Percentiles rank a stretch among this genome's conserved stretches.
phyloP scores from a whole-genome alignment of 768 basidiomycete genomes.

The Lentinula lateritia region DNA sequence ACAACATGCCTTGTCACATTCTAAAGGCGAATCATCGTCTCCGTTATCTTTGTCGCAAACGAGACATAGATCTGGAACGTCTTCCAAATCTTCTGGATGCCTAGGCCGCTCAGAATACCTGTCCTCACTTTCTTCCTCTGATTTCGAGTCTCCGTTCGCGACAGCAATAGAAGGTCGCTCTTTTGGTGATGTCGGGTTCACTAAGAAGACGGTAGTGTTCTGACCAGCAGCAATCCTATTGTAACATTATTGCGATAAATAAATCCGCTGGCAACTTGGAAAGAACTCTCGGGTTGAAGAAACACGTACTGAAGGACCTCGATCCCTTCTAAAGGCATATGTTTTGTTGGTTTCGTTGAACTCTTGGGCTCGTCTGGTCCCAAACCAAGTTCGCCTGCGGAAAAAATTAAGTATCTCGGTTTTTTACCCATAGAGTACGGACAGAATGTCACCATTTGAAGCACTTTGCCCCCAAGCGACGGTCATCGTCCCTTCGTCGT shows the following conservation, averaged over 20 bases:
- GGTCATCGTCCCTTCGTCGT: slow-evolving; percentile 77
- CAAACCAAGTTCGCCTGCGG: slow-evolving; percentile 69
- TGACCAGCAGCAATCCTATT: slow-evolving; percentile 78
- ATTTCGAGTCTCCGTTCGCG: neutral
- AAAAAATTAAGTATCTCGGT: neutral
- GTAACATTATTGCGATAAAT: neutral
- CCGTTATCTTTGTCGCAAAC: slow-evolving; percentile 67
- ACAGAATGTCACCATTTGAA: slow-evolving; percentile 51
- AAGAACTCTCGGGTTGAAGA: neutral
- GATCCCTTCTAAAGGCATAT: slow-evolving; percentile 68
- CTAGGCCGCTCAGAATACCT: slow-evolving; percentile 74
- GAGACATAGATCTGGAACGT: slow-evolving; percentile 62
- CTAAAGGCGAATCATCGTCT: slow-evolving; percentile 69
- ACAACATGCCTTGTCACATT: slow-evolving; percentile 78
- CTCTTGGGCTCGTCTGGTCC: slow-evolving; percentile 81
- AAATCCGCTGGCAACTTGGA: neutral
- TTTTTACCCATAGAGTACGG: neutral
- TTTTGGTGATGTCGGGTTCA: slow-evolving; percentile 37
- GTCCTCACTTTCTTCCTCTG: slow-evolving; percentile 29
- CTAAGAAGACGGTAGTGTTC: slow-evolving; percentile 82
- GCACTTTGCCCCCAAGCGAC: slow-evolving; percentile 85
- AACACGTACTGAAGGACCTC: slow-evolving; percentile 65
- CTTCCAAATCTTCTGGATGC: slow-evolving; percentile 68
- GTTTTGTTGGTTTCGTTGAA: slow-evolving; percentile 73
- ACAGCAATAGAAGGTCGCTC: neutral